phyloP scores from a whole-genome alignment of 1,139 yeast species.

The Blastobotrys serpentis region DNA sequence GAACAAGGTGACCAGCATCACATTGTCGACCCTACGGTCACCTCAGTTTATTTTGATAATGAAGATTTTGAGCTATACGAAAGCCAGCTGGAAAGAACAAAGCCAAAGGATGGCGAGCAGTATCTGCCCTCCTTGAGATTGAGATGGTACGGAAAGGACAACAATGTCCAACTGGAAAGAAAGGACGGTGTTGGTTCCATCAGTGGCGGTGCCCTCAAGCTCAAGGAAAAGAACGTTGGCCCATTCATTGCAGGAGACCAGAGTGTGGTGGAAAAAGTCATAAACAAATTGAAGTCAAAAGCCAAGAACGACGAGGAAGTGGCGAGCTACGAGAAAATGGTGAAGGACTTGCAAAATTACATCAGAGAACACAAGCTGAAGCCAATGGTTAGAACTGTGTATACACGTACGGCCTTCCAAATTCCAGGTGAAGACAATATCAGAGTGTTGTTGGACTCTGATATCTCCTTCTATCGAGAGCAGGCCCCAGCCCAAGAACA shows the following conservation, averaged over 20 bases:
- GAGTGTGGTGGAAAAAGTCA: constrained; percentile 47
- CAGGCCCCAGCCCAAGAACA: constrained; percentile 82
- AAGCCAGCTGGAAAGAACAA: constrained; percentile 62
- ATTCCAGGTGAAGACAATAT: constrained; percentile 96
- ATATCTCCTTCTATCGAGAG: constrained; percentile 82
- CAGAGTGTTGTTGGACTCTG: constrained; percentile 85
- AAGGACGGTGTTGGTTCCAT: constrained; percentile 45
- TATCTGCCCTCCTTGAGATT: constrained; percentile 76
- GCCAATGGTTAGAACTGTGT: constrained; percentile 83
- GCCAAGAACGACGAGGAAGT: constrained; percentile 45
- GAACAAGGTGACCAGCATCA: constrained; percentile 40
- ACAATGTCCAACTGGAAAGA: constrained; percentile 79
- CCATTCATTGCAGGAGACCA: constrained; percentile 52
- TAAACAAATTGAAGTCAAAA: constrained; percentile 55
- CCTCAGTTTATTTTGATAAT: constrained; percentile 87
- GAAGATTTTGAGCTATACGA: constrained; percentile 80
- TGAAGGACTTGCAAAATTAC: constrained; percentile 60
- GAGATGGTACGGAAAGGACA: constrained; percentile 89
- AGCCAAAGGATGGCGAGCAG: constrained; percentile 47
- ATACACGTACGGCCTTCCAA: constrained; percentile 93
- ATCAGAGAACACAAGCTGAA: constrained; percentile 66
- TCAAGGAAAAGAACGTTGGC: constrained; percentile 78
- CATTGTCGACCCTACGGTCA: constrained; percentile 72
- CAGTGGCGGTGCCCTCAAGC: constrained; percentile 44
- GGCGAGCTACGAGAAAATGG: constrained; percentile 53